Evolutionary conservation across 2,329 filamentous ascomycete species (phyloP).

Genomic region (Cytospora leucostoma): DNA sequence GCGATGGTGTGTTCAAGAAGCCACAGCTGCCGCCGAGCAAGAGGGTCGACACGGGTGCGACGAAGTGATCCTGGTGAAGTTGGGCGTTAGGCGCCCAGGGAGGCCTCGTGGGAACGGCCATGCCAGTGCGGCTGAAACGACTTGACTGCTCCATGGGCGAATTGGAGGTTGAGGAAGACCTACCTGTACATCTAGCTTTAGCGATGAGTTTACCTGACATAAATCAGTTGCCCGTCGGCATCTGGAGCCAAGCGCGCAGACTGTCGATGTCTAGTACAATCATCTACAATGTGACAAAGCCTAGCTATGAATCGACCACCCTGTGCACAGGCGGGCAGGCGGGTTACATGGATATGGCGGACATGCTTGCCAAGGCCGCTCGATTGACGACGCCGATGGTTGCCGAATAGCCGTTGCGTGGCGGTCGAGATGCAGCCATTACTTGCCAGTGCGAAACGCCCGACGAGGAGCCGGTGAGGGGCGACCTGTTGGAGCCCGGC

Average conservation of each 20-base stretch:
- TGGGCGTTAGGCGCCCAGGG: not conserved
- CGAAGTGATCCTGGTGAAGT: slow-evolving; percentile 44
- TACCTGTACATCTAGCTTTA: slow-evolving; percentile 11
- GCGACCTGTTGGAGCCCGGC: not conserved
- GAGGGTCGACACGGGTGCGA: slow-evolving; percentile 66
- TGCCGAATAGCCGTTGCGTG: not conserved
- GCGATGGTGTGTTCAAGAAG: slow-evolving; percentile 75
- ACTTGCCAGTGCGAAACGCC: not conserved
- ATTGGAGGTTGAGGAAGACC: not conserved
- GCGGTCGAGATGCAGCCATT: not conserved
- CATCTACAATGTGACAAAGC: not conserved
- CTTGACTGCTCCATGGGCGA: not conserved
- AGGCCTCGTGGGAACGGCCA: not conserved
- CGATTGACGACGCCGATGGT: not conserved
- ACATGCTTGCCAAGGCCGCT: not conserved
- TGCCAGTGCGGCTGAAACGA: not conserved
- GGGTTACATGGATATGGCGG: not conserved
- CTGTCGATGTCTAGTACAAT: not conserved
- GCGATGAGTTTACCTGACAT: slow-evolving; percentile 17
- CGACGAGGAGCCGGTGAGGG: not conserved
- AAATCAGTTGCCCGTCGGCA: slow-evolving; percentile 9
- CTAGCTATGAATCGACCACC: too few relatives aligned
- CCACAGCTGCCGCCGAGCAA: slow-evolving; percentile 74
- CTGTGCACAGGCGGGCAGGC: too few relatives aligned
- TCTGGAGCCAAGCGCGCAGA: not conserved